phyloP scores from a whole-genome alignment of 2,329 filamentous ascomycete genomes.

The Thielaviopsis euricoi region DNA sequence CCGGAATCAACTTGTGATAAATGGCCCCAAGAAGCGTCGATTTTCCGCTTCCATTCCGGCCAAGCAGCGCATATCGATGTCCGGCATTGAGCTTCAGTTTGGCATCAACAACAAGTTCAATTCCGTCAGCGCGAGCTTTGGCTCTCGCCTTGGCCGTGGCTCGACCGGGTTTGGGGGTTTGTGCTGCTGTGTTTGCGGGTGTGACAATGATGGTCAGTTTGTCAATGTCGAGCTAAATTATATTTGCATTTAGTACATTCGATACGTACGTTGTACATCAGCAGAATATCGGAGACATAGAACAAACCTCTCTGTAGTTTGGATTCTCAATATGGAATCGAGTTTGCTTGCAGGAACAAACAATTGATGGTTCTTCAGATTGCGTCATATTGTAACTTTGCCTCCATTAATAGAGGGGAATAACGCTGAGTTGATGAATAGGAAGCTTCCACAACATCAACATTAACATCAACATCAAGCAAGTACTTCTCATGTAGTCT shows the following conservation, averaged over 20 bases:
- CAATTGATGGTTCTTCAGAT: constrained; percentile 28
- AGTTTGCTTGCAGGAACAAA: constrained; percentile 51
- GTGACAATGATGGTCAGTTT: constrained; percentile 54
- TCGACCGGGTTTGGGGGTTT: constrained; percentile 23
- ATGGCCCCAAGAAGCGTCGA: constrained; percentile 64
- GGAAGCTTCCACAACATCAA: no score
- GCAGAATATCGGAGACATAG: no score
- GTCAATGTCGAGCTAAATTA: constrained; percentile 46
- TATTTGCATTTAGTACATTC: no score
- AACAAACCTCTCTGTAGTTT: constrained; percentile 37
- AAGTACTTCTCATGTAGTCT: neutral
- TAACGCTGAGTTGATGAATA: no score
- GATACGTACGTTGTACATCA: no score
- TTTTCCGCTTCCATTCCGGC: constrained; percentile 70
- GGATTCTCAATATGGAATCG: constrained; percentile 43
- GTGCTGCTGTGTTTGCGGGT: constrained; percentile 22
- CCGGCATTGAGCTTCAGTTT: constrained; percentile 57
- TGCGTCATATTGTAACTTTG: neutral
- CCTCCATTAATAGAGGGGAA: no score
- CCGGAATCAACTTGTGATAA: constrained; percentile 62
- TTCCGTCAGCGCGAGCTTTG: constrained; percentile 27
- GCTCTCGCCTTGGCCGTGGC: constrained; percentile 33
- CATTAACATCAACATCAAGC: no score
- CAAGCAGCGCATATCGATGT: constrained; percentile 60
- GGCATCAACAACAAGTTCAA: constrained; percentile 56